Evolutionary conservation across 805 yeast species (phyloP).

Genomic region (Zygoascus flipseniorum): DNA sequence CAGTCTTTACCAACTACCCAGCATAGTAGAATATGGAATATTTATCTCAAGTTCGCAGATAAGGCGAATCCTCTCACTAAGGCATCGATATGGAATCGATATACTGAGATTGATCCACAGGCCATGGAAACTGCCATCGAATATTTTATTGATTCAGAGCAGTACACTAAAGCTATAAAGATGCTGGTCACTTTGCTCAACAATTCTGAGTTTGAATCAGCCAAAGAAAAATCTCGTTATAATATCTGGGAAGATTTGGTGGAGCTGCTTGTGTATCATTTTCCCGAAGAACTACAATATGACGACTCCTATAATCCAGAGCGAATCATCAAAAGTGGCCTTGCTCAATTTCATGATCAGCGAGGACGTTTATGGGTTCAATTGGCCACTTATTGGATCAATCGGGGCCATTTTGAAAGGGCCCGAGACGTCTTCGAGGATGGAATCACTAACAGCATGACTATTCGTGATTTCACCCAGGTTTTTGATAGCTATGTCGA

Average conservation of each 20-base stretch:
- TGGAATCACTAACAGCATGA: constrained; percentile 38
- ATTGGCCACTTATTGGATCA: constrained; percentile 42
- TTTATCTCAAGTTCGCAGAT: constrained; percentile 43
- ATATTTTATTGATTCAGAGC: constrained; percentile 17
- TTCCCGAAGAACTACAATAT: constrained; percentile 11
- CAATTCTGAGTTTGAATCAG: constrained; percentile 30
- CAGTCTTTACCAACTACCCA: constrained; percentile 41
- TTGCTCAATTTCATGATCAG: constrained; percentile 51
- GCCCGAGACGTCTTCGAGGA: constrained; percentile 40
- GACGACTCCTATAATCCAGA: constrained; percentile 26
- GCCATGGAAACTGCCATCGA: constrained; percentile 24
- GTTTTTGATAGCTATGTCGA: constrained; percentile 58
- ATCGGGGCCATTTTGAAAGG: constrained; percentile 28
- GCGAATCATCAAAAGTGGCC: constrained; percentile 29
- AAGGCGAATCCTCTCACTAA: constrained; percentile 32
- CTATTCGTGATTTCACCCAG: constrained; percentile 53
- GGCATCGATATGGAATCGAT: constrained; percentile 30
- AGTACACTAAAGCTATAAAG: constrained; percentile 22
- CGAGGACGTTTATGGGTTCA: constrained; percentile 39
- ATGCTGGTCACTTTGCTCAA: constrained; percentile 33
- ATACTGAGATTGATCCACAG: constrained; percentile 20
- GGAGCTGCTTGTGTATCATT: constrained; percentile 32
- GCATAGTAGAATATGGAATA: constrained; percentile 48
- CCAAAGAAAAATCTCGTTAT: constrained; percentile 36
- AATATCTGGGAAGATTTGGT: constrained; percentile 42